These are phyloP conservation scores for Cytospora piceae DNA, from an alignment of 2,329 filamentous ascomycete species.

Conservation along the genomic window DNA sequence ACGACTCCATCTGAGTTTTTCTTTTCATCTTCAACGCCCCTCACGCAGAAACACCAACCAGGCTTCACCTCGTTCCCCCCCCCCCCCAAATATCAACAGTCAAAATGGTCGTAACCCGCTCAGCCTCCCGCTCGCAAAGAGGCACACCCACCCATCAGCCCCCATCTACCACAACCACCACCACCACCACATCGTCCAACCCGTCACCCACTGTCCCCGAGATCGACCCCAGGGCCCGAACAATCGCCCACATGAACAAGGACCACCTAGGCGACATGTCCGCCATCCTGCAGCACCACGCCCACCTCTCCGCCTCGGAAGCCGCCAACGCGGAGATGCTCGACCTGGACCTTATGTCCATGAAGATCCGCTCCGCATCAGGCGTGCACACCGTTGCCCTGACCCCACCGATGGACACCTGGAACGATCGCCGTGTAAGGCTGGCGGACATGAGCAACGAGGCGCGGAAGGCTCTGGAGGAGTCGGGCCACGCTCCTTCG, in stretches of 20 bases:
- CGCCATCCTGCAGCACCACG: conserved; percentile 78
- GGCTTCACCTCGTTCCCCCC: no score
- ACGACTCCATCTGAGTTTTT: neutral
- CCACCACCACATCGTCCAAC: neutral
- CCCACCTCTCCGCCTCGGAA: conserved; percentile 52
- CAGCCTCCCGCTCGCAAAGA: conserved; percentile 24
- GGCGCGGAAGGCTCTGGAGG: conserved; percentile 60
- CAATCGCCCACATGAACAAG: conserved; percentile 84
- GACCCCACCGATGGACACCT: conserved; percentile 69
- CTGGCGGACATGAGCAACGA: conserved; percentile 71
- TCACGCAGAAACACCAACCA: no score
- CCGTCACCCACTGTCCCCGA: conserved; percentile 11
- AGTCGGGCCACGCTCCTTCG: neutral
- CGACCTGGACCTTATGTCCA: conserved; percentile 65
- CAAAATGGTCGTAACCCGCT: conserved; percentile 28
- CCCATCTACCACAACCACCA: neutral
- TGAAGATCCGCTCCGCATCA: conserved; percentile 62
- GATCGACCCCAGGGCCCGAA: conserved; percentile 34
- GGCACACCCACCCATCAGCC: conserved; percentile 10
- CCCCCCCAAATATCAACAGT: neutral
- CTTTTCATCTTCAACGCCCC: no score
- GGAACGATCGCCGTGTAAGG: conserved; percentile 69
- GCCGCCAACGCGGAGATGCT: conserved; percentile 54
- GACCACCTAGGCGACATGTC: conserved; percentile 77
- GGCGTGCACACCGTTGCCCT: conserved; percentile 62